Percentiles rank a stretch among this genome's conserved stretches.
These are phyloP conservation scores for Blepharisma undulans DNA, from an alignment of 169 alveolate species.

Conservation along the genomic window DNA sequence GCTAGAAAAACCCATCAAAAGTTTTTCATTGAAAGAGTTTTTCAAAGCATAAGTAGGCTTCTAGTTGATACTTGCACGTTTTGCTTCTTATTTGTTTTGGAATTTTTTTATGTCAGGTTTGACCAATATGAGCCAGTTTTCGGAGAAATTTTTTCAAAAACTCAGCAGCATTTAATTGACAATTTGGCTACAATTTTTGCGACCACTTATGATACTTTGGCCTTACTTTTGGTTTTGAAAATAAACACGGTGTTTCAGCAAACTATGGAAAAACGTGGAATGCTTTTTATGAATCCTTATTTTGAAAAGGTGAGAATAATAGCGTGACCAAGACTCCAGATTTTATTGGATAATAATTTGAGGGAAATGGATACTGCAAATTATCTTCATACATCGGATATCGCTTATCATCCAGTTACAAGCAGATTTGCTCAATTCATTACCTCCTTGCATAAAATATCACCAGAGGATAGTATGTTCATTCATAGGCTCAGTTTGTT, in stretches of 20 bases:
- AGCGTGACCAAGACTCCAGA: constrained; percentile 65
- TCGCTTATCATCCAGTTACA: constrained; percentile 41
- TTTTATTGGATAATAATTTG: constrained; percentile 32
- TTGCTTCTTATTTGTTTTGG: constrained; percentile 55
- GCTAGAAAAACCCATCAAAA: constrained; percentile 21
- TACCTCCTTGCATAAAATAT: constrained; percentile 42
- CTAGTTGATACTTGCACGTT: constrained; percentile 49
- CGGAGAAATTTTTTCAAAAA: constrained; percentile 52
- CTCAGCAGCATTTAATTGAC: constrained; percentile 41
- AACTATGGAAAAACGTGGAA: constrained; percentile 43
- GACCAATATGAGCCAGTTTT: constrained; percentile 53
- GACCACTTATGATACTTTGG: constrained; percentile 40
- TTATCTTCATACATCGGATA: constrained; percentile 41
- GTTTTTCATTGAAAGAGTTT: constrained; percentile 51
- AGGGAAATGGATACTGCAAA: constrained; percentile 46
- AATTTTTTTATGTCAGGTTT: constrained; percentile 52
- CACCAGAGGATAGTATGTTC: constrained; percentile 54
- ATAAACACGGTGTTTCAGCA: constrained; percentile 50
- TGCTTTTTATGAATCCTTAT: constrained; percentile 49
- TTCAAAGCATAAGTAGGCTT: constrained; percentile 44
- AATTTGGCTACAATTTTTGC: constrained; percentile 10
- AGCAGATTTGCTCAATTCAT: constrained; percentile 45
- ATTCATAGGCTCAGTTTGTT: constrained; percentile 39
- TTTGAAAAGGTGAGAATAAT: constrained; percentile 56
- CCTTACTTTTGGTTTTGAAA: constrained; percentile 46